Evolutionary conservation across 495 filamentous ascomycete genomes (phyloP).

Genomic region (Glutinoglossum americanum): DNA sequence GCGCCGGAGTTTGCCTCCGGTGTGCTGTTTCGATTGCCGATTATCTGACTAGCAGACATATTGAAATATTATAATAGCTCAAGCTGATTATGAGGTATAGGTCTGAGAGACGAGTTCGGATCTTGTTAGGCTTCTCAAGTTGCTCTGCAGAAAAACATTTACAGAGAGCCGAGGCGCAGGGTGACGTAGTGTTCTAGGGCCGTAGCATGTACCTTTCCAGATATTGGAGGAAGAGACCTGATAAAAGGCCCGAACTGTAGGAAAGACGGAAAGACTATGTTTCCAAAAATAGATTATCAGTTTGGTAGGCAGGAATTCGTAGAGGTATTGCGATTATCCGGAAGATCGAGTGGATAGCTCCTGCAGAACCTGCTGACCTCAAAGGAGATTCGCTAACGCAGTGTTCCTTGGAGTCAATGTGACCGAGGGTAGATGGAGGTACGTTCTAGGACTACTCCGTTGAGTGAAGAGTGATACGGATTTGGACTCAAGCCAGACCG

Average conservation of each 20-base stretch:
- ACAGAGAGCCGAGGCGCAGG: not conserved
- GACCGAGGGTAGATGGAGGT: not conserved
- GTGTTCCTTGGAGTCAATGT: not conserved
- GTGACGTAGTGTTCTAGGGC: not conserved
- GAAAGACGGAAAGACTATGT: not conserved
- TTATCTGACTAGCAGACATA: constrained; percentile 45
- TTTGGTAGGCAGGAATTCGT: not conserved
- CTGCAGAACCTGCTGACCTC: constrained; percentile 92
- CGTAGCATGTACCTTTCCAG: not conserved
- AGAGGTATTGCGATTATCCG: constrained; percentile 2
- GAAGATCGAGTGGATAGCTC: constrained; percentile 30
- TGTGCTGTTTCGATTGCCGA: constrained; percentile 91
- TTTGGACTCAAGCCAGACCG: not conserved
- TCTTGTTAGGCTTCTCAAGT: not conserved
- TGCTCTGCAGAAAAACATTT: not conserved
- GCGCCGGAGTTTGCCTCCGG: constrained; percentile 70
- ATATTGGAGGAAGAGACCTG: not conserved
- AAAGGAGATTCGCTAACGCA: constrained; percentile 36
- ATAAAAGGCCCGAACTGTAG: not conserved
- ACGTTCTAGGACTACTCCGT: not conserved
- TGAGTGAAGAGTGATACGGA: not conserved
- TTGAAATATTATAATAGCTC: constrained; percentile 12
- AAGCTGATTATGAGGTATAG: not conserved
- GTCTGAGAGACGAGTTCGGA: not conserved
- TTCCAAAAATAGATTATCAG: constrained; percentile 7